Conservation (phyloP, 208 protist genomes). For the Leishmania amazonensis region DNA sequence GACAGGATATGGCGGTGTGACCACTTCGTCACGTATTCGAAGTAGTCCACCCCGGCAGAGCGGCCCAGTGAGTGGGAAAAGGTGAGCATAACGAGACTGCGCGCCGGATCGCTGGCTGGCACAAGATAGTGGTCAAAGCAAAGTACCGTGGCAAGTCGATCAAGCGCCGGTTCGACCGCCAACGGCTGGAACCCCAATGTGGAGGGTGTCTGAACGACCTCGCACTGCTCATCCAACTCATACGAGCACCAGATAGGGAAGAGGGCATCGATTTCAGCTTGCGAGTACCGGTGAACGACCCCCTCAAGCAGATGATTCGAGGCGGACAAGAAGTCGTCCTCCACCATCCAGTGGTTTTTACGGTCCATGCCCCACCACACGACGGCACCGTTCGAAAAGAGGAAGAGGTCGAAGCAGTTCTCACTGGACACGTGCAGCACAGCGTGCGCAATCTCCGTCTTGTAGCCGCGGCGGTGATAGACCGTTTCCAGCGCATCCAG, state of each 20-base stretch:
- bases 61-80: slow-evolving; percentile 65
- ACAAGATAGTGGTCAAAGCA: slow-evolving; percentile 83
- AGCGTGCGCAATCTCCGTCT: slow-evolving; percentile 38
- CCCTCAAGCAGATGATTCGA: slow-evolving; percentile 37
- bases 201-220: background rate
- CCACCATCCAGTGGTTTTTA: slow-evolving; percentile 67
- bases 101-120: slow-evolving; percentile 36
- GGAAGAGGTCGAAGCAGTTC: slow-evolving; percentile 60
- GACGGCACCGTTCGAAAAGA: slow-evolving; percentile 64
- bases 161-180: slow-evolving; percentile 38
- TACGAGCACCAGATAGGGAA: slow-evolving; percentile 78
- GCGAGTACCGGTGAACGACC: slow-evolving; percentile 45
- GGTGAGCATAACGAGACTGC: slow-evolving; percentile 69
- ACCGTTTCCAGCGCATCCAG: slow-evolving; percentile 43
- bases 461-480: slow-evolving; percentile 69
- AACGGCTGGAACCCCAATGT: slow-evolving; percentile 7
- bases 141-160: slow-evolving; percentile 53
- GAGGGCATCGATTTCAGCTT: slow-evolving; percentile 58
- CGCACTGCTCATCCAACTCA: slow-evolving; percentile 47
- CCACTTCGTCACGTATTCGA: slow-evolving; percentile 62
- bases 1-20: slow-evolving; percentile 56
- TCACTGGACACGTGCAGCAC: slow-evolving; percentile 62
- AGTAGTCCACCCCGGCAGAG: slow-evolving; percentile 64
- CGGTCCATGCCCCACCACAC: slow-evolving; percentile 82
- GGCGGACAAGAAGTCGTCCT: slow-evolving; percentile 68